Base-by-base conservation (phyloP, 352 stramenopile genomes). In the Phytophthora kernoviae region DNA sequence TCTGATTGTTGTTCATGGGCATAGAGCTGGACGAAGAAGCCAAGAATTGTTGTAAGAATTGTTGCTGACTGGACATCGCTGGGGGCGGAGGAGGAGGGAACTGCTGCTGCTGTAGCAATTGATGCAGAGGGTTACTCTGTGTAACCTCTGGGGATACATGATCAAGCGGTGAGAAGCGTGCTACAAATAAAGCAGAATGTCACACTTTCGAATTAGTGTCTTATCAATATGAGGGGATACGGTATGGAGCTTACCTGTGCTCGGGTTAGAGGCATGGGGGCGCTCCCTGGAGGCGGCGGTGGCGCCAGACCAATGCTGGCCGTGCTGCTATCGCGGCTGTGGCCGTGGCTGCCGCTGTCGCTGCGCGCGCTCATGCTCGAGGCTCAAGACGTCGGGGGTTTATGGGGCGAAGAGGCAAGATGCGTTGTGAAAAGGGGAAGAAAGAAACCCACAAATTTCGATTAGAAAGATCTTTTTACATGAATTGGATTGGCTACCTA, bases 81-180 rank as follows among this genome's bases (percentile, higher is more conserved):
- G 43, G 63, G 20, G 74, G 66, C 43, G 58, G 53, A 10, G 44
- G 68, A 24, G 54, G 65, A 14, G 62, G 55, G 14, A 77, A 72
- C 30, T 79, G 75, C 8, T 81, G 74, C 39, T 80, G 79, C 42
- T 88, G 79, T 47, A 90, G 70, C 17, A 91, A 54, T 49, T 86
- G 77, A 53, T 90, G 79, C 68, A 91, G 40, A 24, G 79, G 75
- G 50, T 90, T 73, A 37, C 75, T 84, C 40, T 88, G 82, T 52
- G 82, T 90, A 47, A 90, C 71, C 52, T 91, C 79, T 1, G 79
- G 82, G 32, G 77, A 84, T 11, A 80, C 62, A 53, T 85, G 70
- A 47, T 88, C 79, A 0, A 75, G 65, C 48, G 78, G 68, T 40
- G 77, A 75, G 40, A 78, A 91, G 39, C 81, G 81, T 6, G 47